phyloP scores from a whole-genome alignment of 148 eudicot genomes.

The Camellia sinensis region DNA sequence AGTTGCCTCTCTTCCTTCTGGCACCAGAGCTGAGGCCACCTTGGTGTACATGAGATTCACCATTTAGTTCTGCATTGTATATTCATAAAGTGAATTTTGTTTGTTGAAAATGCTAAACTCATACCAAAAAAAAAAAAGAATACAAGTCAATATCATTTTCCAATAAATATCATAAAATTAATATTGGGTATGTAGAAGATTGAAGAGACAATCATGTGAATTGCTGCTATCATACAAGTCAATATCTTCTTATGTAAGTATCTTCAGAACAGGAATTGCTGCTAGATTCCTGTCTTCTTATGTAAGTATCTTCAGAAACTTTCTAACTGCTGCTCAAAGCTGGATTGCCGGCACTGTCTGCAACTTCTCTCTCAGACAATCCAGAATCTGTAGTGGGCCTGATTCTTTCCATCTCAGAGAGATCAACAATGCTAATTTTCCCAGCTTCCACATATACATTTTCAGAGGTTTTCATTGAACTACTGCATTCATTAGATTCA shows the following conservation, averaged over 20 bases:
- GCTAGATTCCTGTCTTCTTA: not conserved
- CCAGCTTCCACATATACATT: not conserved
- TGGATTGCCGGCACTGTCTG: not conserved
- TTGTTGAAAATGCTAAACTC: not conserved
- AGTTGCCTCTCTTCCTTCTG: not conserved
- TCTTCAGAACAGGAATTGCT: slow-evolving; percentile 9
- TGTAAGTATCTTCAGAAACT: not conserved
- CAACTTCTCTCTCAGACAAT: slow-evolving; percentile 2
- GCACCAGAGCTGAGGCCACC: not conserved
- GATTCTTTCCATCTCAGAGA: not conserved
- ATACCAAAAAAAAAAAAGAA: not conserved
- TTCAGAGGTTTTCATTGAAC: not conserved
- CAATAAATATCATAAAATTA: not conserved
- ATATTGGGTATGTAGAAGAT: not conserved
- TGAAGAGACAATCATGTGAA: not conserved
- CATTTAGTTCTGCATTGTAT: not conserved
- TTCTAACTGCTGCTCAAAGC: not conserved
- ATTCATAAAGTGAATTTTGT: not conserved
- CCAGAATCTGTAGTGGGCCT: not conserved
- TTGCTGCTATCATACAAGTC: too few species aligned
- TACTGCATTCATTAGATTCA: not conserved
- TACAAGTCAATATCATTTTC: not conserved
- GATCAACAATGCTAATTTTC: not conserved
- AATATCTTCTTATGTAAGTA: too few species aligned
- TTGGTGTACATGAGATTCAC: not conserved